A percentile compares a stretch with the other conserved stretches of the same genome.
phyloP scores from a whole-genome alignment of 2,329 filamentous ascomycete species.

The Nemania diffusa region DNA sequence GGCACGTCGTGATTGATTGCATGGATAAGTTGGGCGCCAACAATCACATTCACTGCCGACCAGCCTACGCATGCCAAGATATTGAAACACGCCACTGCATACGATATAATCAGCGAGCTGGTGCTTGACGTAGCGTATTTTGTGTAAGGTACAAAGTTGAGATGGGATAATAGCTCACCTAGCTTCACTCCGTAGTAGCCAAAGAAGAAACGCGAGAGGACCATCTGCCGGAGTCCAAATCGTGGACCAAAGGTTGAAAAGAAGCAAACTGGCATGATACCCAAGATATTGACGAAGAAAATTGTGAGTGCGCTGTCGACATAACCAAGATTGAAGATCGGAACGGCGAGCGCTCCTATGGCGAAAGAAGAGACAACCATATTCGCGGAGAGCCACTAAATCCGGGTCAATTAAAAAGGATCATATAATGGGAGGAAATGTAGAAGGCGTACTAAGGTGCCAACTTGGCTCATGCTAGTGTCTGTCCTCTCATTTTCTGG shows the following conservation, averaged over 20 bases:
- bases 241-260: constrained; percentile 80
- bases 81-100: constrained; percentile 73
- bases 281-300: constrained; percentile 79
- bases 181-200: constrained; percentile 77
- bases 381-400: constrained; percentile 79
- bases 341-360: constrained; percentile 75
- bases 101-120: constrained; percentile 10
- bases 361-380: constrained; percentile 82
- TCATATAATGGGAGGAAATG: not conserved
- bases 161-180: constrained; percentile 55
- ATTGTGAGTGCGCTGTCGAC: constrained; percentile 77
- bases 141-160: constrained; percentile 33
- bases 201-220: constrained; percentile 81
- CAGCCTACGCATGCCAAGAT: constrained; percentile 78
- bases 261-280: constrained; percentile 77
- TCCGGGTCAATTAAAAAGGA: constrained; percentile 8
- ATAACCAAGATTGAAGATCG: constrained; percentile 76
- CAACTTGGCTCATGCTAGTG: constrained; percentile 71
- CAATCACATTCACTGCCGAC: constrained; percentile 81
- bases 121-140: not conserved
- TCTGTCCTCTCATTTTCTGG: constrained; percentile 75
- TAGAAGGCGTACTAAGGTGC: constrained; percentile 70
- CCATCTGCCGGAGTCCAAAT: constrained; percentile 83
- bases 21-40: constrained; percentile 80
- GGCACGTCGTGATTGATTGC: constrained; percentile 77